phyloP scores from a whole-genome alignment of 108 stramenopile genomes.

The Epipyxis sp. region DNA sequence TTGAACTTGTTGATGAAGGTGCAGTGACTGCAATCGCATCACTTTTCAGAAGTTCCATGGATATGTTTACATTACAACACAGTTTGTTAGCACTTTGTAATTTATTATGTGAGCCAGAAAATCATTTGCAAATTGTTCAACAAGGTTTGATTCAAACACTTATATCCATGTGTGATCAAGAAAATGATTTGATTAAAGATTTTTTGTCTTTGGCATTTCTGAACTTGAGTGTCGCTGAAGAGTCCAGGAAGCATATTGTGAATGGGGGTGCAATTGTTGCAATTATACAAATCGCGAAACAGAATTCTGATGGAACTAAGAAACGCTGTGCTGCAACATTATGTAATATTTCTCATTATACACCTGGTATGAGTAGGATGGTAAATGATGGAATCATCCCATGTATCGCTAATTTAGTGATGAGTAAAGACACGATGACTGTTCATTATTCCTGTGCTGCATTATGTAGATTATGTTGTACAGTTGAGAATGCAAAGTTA shows the following conservation, averaged over 20 bases:
- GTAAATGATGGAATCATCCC: constrained; percentile 58
- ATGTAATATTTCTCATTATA: constrained; percentile 51
- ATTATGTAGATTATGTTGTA: constrained; percentile 51
- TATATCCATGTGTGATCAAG: constrained; percentile 37
- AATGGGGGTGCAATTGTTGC: constrained; percentile 51
- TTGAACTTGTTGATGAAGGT: constrained; percentile 48
- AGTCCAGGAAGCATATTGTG: constrained; percentile 41
- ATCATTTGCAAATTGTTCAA: constrained; percentile 50
- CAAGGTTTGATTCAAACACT: constrained; percentile 47
- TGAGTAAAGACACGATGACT: constrained; percentile 46
- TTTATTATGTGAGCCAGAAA: constrained; percentile 46
- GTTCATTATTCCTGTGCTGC: constrained; percentile 61
- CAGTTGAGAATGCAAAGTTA: constrained; percentile 49
- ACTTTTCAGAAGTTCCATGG: constrained; percentile 44
- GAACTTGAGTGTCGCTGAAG: constrained; percentile 47
- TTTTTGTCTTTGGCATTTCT: constrained; percentile 54
- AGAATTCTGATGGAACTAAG: constrained; percentile 39
- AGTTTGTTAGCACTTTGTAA: constrained; percentile 34
- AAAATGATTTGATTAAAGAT: constrained; percentile 39
- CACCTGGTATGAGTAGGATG: constrained; percentile 47
- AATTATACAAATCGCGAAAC: constrained; percentile 44
- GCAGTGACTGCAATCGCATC: constrained; percentile 52
- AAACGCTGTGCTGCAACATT: constrained; percentile 53
- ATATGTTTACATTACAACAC: constrained; percentile 49
- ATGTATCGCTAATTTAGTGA: constrained; percentile 53